These are phyloP conservation scores for Panicum virgatum DNA, from an alignment of 202 grass and related monocot species.

Conservation along the genomic window DNA sequence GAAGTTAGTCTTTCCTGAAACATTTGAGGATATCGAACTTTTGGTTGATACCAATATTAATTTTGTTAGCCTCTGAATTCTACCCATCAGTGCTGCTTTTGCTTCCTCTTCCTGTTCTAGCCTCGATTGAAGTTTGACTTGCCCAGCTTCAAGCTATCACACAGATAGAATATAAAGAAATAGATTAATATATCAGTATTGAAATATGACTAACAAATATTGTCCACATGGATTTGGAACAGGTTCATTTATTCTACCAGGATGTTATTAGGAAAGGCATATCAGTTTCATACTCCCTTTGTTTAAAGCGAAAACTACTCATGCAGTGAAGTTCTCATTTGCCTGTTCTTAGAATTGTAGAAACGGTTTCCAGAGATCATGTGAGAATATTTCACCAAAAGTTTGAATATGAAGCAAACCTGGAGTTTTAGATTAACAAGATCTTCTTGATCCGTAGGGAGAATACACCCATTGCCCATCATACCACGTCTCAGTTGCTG, in stretches of 20 bases:
- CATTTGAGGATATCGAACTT: constrained; percentile 78
- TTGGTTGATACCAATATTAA: constrained; percentile 98
- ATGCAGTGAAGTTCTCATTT: not conserved
- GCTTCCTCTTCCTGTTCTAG: constrained; percentile 99
- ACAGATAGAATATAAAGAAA: constrained; percentile 30
- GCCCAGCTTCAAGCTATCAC: constrained; percentile 88
- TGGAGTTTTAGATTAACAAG: constrained; percentile 97
- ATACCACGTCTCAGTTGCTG: constrained; percentile 90
- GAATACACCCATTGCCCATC: constrained; percentile 67
- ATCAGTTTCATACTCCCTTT: not conserved
- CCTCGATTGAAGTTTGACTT: constrained; percentile 98
- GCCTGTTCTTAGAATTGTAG: not conserved
- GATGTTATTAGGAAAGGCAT: constrained; percentile 11
- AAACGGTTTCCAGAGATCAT: constrained; percentile 9
- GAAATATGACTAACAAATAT: constrained; percentile 13
- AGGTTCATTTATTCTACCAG: constrained; percentile 9
- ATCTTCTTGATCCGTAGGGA: constrained; percentile 77
- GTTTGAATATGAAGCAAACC: constrained; percentile 53
- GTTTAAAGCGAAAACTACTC: constrained; percentile 3
- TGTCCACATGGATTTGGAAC: not conserved
- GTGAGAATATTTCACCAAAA: constrained; percentile 25
- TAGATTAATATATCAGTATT: constrained; percentile 9
- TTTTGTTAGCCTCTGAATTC: constrained; percentile 96
- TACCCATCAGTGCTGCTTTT: constrained; percentile 97
- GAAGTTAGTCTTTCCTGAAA: constrained; percentile 58